Percentiles rank a stretch among this genome's conserved stretches.
Conservation (phyloP, 1,284 basidiomycete genomes). For the Fomitiporia mediterranea region DNA sequence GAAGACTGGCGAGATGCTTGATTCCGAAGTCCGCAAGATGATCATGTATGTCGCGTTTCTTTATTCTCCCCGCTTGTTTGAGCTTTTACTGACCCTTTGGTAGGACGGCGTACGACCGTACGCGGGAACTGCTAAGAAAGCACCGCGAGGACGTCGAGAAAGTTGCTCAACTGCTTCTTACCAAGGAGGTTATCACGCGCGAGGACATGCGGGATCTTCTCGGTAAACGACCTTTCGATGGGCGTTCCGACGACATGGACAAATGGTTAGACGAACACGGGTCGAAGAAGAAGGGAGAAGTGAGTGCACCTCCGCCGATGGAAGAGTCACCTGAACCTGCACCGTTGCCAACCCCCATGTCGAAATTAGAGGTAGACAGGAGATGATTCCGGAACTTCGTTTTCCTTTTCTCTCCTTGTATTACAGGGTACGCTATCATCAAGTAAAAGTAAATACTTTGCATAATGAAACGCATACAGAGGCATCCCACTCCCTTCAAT, state of each 20-base stretch:
- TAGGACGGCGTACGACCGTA: constrained; percentile 80
- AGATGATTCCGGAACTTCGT: not conserved
- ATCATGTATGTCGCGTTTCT: constrained; percentile 57
- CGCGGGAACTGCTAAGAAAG: constrained; percentile 75
- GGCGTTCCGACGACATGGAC: constrained; percentile 86
- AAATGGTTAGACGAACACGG: constrained; percentile 83
- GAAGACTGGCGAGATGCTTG: constrained; percentile 92
- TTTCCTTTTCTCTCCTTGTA: not conserved
- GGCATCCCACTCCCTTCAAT: not conserved
- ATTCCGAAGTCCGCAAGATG: constrained; percentile 92
- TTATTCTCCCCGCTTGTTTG: not conserved
- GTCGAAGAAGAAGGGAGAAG: constrained; percentile 35
- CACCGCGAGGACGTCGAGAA: constrained; percentile 91
- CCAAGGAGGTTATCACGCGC: constrained; percentile 94
- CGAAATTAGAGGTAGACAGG: constrained; percentile 11
- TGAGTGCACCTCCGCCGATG: constrained; percentile 18
- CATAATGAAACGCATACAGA: not conserved
- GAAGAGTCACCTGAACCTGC: constrained; percentile 11
- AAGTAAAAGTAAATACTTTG: not conserved
- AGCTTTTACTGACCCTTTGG: not conserved
- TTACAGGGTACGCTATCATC: constrained; percentile 2
- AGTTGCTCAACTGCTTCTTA: constrained; percentile 84
- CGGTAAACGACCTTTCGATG: constrained; percentile 79
- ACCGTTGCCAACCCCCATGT: constrained; percentile 11
- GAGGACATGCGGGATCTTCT: constrained; percentile 87